Conservation (phyloP, 2,329 filamentous ascomycete genomes). For the Fusarium sp. region DNA sequence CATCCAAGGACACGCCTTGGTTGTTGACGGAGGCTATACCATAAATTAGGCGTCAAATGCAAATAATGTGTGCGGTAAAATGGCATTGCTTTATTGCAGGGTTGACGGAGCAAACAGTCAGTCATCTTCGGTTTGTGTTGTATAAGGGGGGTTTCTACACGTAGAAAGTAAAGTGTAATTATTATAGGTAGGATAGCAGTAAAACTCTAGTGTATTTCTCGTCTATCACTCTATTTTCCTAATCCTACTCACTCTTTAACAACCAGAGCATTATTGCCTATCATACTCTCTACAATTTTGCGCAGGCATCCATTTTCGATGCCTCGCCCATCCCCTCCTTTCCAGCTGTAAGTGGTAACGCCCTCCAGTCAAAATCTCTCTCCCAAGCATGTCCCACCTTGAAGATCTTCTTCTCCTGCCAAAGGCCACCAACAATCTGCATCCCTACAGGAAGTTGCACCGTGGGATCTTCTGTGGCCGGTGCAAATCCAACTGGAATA, state of each 20-base stretch:
- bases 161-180: too few relatives aligned
- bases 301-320: neutral
- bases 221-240: neutral
- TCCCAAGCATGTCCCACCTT: conserved; percentile 65
- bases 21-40: conserved; percentile 69
- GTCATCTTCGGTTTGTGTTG: neutral
- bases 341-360: neutral
- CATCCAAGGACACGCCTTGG: conserved; percentile 66
- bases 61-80: too few relatives aligned
- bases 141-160: too few relatives aligned
- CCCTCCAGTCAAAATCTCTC: conserved; percentile 59
- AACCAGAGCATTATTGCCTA: neutral
- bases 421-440: conserved; percentile 69
- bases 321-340: neutral
- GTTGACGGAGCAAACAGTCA: neutral
- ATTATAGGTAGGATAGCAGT: neutral
- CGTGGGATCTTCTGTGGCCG: conserved; percentile 55
- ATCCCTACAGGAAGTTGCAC: conserved; percentile 66
- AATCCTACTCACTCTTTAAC: neutral
- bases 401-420: conserved; percentile 65
- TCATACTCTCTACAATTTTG: neutral
- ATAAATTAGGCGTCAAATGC: conserved; percentile 55
- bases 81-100: neutral
- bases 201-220: neutral
- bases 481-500: conserved; percentile 65